Percentiles rank a stretch among this genome's conserved stretches.
Conservation (phyloP, 208 protist species). For the Crithidia acanthocephali region DNA sequence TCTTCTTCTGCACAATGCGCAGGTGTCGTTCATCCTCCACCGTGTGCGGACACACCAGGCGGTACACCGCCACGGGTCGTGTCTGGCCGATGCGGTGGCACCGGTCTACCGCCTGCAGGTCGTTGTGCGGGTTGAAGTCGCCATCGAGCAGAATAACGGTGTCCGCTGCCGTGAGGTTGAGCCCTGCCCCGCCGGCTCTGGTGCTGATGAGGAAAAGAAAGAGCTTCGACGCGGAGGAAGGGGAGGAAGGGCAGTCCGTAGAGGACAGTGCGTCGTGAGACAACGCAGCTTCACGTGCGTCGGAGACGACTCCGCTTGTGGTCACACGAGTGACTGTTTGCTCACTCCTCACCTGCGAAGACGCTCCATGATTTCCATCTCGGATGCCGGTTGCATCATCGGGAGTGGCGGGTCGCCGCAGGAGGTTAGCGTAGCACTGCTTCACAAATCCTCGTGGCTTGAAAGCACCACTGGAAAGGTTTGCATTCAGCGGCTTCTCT, state of each 20-base stretch:
- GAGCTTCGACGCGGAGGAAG: conserved; percentile 6
- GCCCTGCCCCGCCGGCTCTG: conserved; percentile 93
- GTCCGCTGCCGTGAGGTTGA: conserved; percentile 96
- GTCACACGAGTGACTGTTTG: too few species aligned
- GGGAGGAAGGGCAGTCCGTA: too few species aligned
- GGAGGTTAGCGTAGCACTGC: not conserved
- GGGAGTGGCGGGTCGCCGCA: not conserved
- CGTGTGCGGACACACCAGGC: conserved; percentile 80
- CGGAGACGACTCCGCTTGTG: too few species aligned
- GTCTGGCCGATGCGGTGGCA: conserved; percentile 97
- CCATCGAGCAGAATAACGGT: conserved; percentile 97
- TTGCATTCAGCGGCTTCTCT: not conserved
- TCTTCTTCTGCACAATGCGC: conserved; percentile 17
- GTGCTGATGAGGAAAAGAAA: conserved; percentile 96
- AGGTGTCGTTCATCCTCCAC: conserved; percentile 94
- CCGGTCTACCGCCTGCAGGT: conserved; percentile 89
- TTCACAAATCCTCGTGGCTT: not conserved
- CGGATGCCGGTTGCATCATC: not conserved
- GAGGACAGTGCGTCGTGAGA: too few species aligned
- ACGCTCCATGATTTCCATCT: not conserved
- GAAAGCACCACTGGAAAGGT: not conserved
- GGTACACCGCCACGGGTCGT: conserved; percentile 92
- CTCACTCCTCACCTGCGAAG: not conserved
- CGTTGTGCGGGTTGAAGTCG: conserved; percentile 96
- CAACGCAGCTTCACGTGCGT: not conserved